Percentiles rank a stretch among this genome's conserved stretches.
phyloP scores from a whole-genome alignment of 1,284 basidiomycete species.

The Anthracocystis setariae region DNA sequence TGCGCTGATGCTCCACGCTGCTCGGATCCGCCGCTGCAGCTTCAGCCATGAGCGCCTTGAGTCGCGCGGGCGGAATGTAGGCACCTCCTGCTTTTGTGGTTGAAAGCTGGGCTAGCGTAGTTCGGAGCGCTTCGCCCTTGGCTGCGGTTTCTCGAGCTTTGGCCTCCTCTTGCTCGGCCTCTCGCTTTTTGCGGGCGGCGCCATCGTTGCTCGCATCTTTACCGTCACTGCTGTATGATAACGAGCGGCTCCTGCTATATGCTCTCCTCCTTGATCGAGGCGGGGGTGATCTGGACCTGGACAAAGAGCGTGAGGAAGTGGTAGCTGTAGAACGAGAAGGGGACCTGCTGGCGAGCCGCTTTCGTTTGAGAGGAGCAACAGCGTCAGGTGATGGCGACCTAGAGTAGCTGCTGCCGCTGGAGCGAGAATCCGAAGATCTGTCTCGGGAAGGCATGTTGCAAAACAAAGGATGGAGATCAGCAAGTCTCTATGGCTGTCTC shows the following conservation, averaged over 20 bases:
- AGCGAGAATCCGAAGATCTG: constrained; percentile 9
- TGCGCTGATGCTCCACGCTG: constrained; percentile 89
- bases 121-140: constrained; percentile 57
- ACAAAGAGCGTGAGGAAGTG: constrained; percentile 23
- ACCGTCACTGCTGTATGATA: constrained; percentile 20
- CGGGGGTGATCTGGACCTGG: constrained; percentile 33
- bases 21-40: constrained; percentile 80
- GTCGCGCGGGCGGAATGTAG: constrained; percentile 76
- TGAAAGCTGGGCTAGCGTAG: constrained; percentile 55
- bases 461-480: too few species aligned
- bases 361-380: constrained; percentile 25
- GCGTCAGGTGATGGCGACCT: constrained; percentile 24
- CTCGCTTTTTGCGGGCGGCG: constrained; percentile 8
- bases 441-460: constrained; percentile 26
- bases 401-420: constrained; percentile 2
- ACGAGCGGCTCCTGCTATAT: constrained; percentile 23
- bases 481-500: too few species aligned
- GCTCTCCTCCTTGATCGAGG: constrained; percentile 25
- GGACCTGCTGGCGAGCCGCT: constrained; percentile 26
- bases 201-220: neutral
- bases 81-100: constrained; percentile 83
- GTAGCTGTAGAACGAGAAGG: constrained; percentile 16
- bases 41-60: constrained; percentile 89
- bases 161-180: constrained; percentile 13
- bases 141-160: constrained; percentile 21